Evolutionary conservation across 2,329 filamentous ascomycete genomes (phyloP).

Genomic region (Drechslerella dactyloides): DNA sequence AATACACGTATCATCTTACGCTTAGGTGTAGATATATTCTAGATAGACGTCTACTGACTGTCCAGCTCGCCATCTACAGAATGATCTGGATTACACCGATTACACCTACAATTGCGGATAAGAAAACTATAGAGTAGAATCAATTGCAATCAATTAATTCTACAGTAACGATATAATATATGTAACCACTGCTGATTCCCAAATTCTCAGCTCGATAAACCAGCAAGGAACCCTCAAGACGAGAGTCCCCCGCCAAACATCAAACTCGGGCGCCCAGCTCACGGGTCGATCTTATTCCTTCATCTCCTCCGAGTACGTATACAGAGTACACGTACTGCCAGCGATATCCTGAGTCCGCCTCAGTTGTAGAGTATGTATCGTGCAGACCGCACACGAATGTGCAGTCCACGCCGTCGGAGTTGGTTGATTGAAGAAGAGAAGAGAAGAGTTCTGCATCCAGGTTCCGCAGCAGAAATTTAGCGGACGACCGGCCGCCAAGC

Average conservation of each 20-base stretch:
- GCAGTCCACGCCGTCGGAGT: conserved; percentile 41
- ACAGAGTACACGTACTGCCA: conserved; percentile 21
- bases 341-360: conserved; percentile 23
- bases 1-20: too few species aligned
- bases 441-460: conserved; percentile 4
- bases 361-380: conserved; percentile 23
- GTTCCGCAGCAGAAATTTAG: background rate
- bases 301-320: conserved; percentile 43
- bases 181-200: conserved; percentile 52
- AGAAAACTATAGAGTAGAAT: background rate
- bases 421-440: conserved; percentile 34
- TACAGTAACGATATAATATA: background rate
- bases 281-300: conserved; percentile 37
- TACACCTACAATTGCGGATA: too few species aligned
- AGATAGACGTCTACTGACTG: too few species aligned
- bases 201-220: conserved; percentile 48
- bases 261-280: conserved; percentile 51
- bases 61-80: too few species aligned
- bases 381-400: background rate
- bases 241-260: conserved; percentile 38
- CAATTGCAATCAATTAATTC: background rate
- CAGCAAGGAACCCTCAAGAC: conserved; percentile 43
- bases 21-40: too few species aligned
- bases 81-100: too few species aligned
- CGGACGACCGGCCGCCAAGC: background rate